Evolutionary conservation across 2,329 filamentous ascomycete species (phyloP), one percentile per base, ranked within the genome.

Genomic region (Xylaria digitata): DNA sequence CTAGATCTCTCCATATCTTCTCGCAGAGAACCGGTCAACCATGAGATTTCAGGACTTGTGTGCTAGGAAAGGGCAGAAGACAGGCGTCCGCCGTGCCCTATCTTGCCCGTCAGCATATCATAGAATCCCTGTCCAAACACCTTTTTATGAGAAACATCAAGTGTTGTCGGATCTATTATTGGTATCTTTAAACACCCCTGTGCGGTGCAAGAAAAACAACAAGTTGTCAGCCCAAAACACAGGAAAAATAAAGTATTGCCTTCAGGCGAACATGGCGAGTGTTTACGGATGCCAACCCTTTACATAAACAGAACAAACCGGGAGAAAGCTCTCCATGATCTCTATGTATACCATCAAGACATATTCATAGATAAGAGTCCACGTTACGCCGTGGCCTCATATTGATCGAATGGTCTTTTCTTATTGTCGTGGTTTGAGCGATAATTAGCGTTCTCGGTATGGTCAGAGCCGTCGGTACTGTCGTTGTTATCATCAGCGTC

Each of bases 161-260:
- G 19, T n/a, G 17, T 8, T 34, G 26, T 34, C 40, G 30, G 42
- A 13, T 57, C 50, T 52, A 61, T 56, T 26, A 21, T 52, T 19
- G 6, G 46, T n/a, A 4, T 6, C 50, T 3, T 53, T 43, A 19
- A 46, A 21, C 11, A 30, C 43, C n/a, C 23, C 15, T 50, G 34
- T 5, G 2, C 6, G 45, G 21, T n/a, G 37, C 4, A 34, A 43
- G 37, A 55, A 30, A 34, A 30, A 40, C 4, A 26, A 43, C 17
- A 2, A 0, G 23, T n/a, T 9, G 21, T 37, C 26, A 9, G n/a
- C 46, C 17, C 17, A 11, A 46, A 23, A 26, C 37, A 60, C n/a
- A 53, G 15, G 37, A 54, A 48, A 48, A 43, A 42, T 46, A 19
- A 26, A 17, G 13, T 42, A 43, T 17, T 17, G 45, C 55, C 21